Evolutionary conservation across 805 yeast species (phyloP), one percentile per base, ranked within the genome.

Genomic region (Wickerhamomyces rabaulensis): DNA sequence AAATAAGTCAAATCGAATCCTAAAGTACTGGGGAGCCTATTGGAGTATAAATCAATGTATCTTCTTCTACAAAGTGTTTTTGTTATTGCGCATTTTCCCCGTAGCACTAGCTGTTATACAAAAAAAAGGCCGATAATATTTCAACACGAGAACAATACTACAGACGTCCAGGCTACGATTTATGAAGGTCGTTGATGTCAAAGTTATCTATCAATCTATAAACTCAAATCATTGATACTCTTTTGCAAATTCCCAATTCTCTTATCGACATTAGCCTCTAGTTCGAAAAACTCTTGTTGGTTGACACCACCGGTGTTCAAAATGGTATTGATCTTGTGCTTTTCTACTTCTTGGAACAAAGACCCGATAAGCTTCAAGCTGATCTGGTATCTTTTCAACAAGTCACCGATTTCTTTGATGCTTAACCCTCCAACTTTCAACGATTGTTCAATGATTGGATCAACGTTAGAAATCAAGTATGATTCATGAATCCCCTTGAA

Each of bases 381-480:
- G n/a, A 46, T 6, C 5, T 36, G 40, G 20, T 27, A 46, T 10
- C 21, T 46, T n/a, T 27, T 43, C 26, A 46, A 35, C n/a, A 42
- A 5, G 3, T 16, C 19, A 23, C 36, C 37, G 6, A 42, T 20
- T 13, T 42, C 23, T 6, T 7, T 12, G 19, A 42, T 20, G 21
- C 21, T 35, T 6, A 29, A 15, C 4, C 29, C 39, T 29, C 27
- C 40, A 12, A 40, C 9, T 21, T n/a, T 19, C 6, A 46, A 31
- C 27, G 23, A 4, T 27, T 27, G 16, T 40, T 36, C 38, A 43
- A 36, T 9, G 10, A 33, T 16, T 16, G 17, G 10, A 33, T 39
- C 38, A 6, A n/a, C 7, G 8, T 38, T 33, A 20, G 42, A 39
- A 15, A 41, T 21, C 5, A 20, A 15, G 9, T 29, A 27, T 4